Conservation (phyloP, 2,329 filamentous ascomycete genomes). For the Arthrobotrys megalospora region DNA sequence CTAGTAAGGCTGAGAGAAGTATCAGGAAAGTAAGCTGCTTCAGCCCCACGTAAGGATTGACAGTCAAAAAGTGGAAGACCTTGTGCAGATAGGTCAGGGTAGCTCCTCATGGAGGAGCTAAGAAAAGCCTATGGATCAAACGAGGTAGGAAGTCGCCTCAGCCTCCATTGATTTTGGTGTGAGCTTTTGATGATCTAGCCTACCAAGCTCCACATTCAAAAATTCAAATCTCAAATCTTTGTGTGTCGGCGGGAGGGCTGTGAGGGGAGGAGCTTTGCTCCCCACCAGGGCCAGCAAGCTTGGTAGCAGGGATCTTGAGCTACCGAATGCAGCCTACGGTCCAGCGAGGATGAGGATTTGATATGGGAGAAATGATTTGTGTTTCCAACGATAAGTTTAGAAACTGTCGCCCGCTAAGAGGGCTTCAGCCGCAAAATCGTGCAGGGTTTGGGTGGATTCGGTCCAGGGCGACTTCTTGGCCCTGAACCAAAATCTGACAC, state of each 20-base stretch:
- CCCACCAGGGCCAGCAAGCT: constrained; percentile 52
- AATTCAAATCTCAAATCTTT: constrained; percentile 61
- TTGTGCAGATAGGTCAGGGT: constrained; percentile 52
- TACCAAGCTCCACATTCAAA: constrained; percentile 49
- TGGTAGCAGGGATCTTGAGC: constrained; percentile 50
- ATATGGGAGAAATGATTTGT: constrained; percentile 60
- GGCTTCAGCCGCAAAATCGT: constrained; percentile 58
- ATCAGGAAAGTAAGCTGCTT: constrained; percentile 58
- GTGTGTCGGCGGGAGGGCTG: constrained; percentile 61
- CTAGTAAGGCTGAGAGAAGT: constrained; percentile 59
- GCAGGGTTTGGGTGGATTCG: constrained; percentile 48
- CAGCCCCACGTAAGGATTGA: constrained; percentile 61
- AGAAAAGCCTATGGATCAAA: constrained; percentile 60
- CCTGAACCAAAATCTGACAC: constrained; percentile 60
- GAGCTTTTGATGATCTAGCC: constrained; percentile 45
- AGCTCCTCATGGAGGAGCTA: constrained; percentile 48
- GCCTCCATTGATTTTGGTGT: constrained; percentile 50
- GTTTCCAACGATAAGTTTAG: constrained; percentile 61
- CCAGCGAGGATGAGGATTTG: constrained; percentile 59
- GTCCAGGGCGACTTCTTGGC: constrained; percentile 56
- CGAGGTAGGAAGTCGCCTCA: constrained; percentile 50
- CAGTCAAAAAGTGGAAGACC: constrained; percentile 52
- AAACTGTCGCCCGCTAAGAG: constrained; percentile 59
- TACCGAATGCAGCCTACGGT: constrained; percentile 60
- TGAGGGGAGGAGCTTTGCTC: constrained; percentile 51